Percentiles rank a stretch among this genome's conserved stretches.
Evolutionary conservation across 176 grass and related monocot genomes (phyloP).

Genomic region (Oryza glumipatula): DNA sequence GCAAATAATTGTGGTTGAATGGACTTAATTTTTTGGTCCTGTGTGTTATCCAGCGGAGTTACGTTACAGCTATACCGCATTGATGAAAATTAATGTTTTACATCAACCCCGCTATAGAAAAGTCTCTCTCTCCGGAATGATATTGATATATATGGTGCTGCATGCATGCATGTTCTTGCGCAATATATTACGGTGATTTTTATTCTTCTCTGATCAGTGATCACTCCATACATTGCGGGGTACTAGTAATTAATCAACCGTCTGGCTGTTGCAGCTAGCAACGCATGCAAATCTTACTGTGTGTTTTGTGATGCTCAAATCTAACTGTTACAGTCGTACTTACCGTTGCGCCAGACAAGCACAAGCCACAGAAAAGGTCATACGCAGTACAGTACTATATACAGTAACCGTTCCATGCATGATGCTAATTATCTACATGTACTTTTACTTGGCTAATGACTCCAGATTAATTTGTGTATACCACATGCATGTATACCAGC

Average conservation of each 20-base stretch:
- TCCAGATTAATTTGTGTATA: not conserved
- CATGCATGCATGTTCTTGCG: not conserved
- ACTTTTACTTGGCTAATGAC: not conserved
- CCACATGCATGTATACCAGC: not conserved
- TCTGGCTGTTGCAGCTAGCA: not conserved
- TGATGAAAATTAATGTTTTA: not conserved
- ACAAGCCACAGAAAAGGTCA: not conserved
- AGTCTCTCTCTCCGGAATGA: not conserved
- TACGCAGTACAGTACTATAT: not conserved
- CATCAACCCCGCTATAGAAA: not conserved
- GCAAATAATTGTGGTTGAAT: not conserved
- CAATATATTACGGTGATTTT: not conserved
- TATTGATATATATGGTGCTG: too few species aligned
- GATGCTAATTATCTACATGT: not conserved
- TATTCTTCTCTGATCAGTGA: not conserved
- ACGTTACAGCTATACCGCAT: not conserved
- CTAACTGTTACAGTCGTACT: not conserved
- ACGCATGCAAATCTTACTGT: not conserved
- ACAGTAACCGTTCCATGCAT: not conserved
- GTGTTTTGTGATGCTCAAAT: not conserved
- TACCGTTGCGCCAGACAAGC: not conserved
- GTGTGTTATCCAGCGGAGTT: not conserved
- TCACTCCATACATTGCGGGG: not conserved
- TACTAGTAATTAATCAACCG: not conserved
- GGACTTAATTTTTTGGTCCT: constrained; percentile 1